Evolutionary conservation across 2,329 filamentous ascomycete genomes (phyloP).

Genomic region (Aspergillus hortae): DNA sequence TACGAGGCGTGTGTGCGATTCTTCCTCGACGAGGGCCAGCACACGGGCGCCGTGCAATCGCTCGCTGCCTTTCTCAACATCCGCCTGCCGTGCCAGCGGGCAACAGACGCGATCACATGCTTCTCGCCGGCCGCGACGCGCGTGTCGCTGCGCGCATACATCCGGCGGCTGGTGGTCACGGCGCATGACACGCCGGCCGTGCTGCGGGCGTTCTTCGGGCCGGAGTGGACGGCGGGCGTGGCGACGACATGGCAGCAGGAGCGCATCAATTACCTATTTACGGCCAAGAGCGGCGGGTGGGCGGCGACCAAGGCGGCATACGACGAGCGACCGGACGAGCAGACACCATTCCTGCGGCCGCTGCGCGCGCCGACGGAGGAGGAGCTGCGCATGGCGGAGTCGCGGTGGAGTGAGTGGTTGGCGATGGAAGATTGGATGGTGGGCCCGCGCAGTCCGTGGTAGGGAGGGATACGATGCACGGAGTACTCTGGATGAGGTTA

Average conservation of each 20-base stretch:
- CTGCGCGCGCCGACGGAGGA: conserved; percentile 69
- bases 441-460: conserved; percentile 58
- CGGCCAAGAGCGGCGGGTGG: conserved; percentile 89
- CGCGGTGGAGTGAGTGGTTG: conserved; percentile 88
- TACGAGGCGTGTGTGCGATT: conserved; percentile 83
- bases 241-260: conserved; percentile 82
- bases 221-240: conserved; percentile 77
- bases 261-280: conserved; percentile 88
- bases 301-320: conserved; percentile 83
- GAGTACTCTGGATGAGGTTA: conserved; percentile 19
- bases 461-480: conserved; percentile 6
- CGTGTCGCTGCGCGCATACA: conserved; percentile 77
- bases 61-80: conserved; percentile 91
- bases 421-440: conserved; percentile 99
- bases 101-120: conserved; percentile 33
- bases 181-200: conserved; percentile 82
- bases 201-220: conserved; percentile 87
- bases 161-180: conserved; percentile 88
- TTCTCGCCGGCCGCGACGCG: conserved; percentile 30
- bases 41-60: conserved; percentile 74
- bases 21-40: conserved; percentile 85
- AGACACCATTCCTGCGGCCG: conserved; percentile 79
- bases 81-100: conserved; percentile 76
- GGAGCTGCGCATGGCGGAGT: conserved; percentile 78
- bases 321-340: conserved; percentile 79